Base-by-base conservation (phyloP, 2,329 filamentous ascomycete species). In the Dactylellina cionopaga region DNA sequence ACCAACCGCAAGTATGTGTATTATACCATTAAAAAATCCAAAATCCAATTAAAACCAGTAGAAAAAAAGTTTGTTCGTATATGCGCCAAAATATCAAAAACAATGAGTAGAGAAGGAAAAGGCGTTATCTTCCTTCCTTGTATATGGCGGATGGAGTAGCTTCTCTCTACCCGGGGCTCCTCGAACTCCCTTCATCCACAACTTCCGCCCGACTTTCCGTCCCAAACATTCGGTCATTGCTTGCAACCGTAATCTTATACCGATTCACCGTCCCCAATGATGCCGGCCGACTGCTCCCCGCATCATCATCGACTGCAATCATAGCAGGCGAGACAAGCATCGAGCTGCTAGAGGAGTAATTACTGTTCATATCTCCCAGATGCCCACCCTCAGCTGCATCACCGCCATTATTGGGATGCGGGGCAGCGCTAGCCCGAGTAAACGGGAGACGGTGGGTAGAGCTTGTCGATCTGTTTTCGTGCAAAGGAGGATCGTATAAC, bases 391-490 rank as follows among this genome's bases (percentile, higher is more conserved):
- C 66, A 6, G 52, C 24, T 2, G 31, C 43, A 31, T 71, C 66
- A 5, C 54, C 62, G 2, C 46, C 31, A 13, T 29, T 24, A 9
- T 22, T 24, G 3, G 49, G 33, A 13, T 55, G 33, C n/a, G 31
- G 62, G 3, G 41, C 49, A 22, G 27, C 47, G n/a, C 47, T 59
- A 6, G 63, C 24, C 15, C 58, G 69, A 43, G 22, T 80, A 59
- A 83, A 83, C 0, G 82, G 82, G 11, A 83, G 71, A 9, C 82
- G 80, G n/a, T 78, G 79, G 2, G 80, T 76, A 11, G 78, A 76
- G 39, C 77, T 77, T 19, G 62, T 69, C 44, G 63, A 74, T 55
- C 68, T 4, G 72, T 60, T 41, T 59, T 43, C 63, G 52, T 44
- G 54, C 63, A 68, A 6, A 3, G 69, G 69, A 24, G 69, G 69